These are phyloP conservation scores for Leccinum sublutescens DNA, from an alignment of 768 basidiomycete species.

Conservation along the genomic window DNA sequence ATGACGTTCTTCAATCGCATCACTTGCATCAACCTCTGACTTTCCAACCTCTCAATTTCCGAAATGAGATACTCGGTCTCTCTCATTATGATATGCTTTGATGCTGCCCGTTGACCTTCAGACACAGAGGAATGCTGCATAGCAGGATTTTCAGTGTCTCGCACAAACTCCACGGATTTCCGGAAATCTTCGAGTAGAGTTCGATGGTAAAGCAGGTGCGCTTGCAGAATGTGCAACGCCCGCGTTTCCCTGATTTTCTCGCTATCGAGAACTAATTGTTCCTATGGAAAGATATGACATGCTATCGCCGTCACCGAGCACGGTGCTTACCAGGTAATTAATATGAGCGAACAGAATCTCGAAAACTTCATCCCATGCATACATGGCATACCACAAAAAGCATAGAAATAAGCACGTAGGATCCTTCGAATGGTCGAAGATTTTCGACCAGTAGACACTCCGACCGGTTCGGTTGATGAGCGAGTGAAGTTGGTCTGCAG, in stretches of 20 bases:
- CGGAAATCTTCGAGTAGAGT: slow-evolving; percentile 53
- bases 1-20: slow-evolving; percentile 34
- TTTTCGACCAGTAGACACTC: slow-evolving; percentile 35
- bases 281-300: slow-evolving; percentile 33
- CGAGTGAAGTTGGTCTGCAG: slow-evolving; percentile 26
- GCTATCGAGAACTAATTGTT: slow-evolving; percentile 41
- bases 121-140: slow-evolving; percentile 32
- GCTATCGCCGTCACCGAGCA: not conserved
- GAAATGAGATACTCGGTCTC: slow-evolving; percentile 48
- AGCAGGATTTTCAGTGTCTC: slow-evolving; percentile 47
- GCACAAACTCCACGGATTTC: slow-evolving; percentile 50
- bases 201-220: slow-evolving; percentile 56
- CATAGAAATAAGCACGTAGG: slow-evolving; percentile 55
- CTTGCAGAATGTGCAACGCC: slow-evolving; percentile 55
- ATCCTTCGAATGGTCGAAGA: slow-evolving; percentile 35
- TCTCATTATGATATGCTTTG: slow-evolving; percentile 37
- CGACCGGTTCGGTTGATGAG: slow-evolving; percentile 31
- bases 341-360: slow-evolving; percentile 52
- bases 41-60: slow-evolving; percentile 50
- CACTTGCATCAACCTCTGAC: slow-evolving; percentile 29
- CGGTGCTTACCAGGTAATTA: slow-evolving; percentile 42
- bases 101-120: slow-evolving; percentile 13
- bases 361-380: slow-evolving; percentile 61
- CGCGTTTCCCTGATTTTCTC: slow-evolving; percentile 46
- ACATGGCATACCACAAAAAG: slow-evolving; percentile 58